A percentile compares a stretch with the other conserved stretches of the same genome.
Conservation (phyloP, 345 rosid species). For the Iberis pinnata region DNA sequence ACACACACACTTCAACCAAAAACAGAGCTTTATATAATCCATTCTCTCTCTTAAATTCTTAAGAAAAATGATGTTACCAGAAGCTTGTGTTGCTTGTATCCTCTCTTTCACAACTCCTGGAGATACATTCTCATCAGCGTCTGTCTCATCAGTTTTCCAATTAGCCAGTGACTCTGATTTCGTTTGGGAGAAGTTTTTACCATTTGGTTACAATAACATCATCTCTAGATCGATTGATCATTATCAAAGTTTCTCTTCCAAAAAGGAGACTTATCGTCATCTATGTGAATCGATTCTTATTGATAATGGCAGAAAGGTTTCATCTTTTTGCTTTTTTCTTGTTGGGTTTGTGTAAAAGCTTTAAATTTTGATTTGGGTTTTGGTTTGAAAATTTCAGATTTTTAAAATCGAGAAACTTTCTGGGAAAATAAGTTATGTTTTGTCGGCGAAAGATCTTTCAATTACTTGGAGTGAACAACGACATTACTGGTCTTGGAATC, state of each 20-base stretch:
- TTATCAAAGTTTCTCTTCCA: slow-evolving; percentile 37
- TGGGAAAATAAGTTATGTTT: slow-evolving; percentile 43
- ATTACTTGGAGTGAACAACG: slow-evolving; percentile 59
- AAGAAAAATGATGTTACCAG: slow-evolving; percentile 40
- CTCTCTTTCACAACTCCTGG: slow-evolving; percentile 57
- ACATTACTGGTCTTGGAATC: slow-evolving; percentile 54
- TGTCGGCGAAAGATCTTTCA: slow-evolving; percentile 68
- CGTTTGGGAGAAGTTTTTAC: slow-evolving; percentile 60
- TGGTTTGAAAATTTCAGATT: slow-evolving; percentile 31
- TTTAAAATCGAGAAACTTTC: slow-evolving; percentile 52
- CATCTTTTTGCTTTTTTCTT: no score
- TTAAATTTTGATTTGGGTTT: neutral
- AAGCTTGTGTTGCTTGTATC: slow-evolving; percentile 45
- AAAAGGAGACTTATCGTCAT: slow-evolving; percentile 43
- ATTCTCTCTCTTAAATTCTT: neutral
- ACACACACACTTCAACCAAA: no score
- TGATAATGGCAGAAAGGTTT: slow-evolving; percentile 47
- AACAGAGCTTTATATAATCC: no score
- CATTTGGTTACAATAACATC: slow-evolving; percentile 30
- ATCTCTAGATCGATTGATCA: slow-evolving; percentile 25
- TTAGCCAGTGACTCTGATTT: slow-evolving; percentile 54
- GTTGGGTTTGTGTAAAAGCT: no score
- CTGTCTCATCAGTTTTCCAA: slow-evolving; percentile 43
- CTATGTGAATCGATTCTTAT: slow-evolving; percentile 49
- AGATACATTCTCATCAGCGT: slow-evolving; percentile 44